Conservation (phyloP, 306 rosid genomes). For the Vachellia collinsii region DNA sequence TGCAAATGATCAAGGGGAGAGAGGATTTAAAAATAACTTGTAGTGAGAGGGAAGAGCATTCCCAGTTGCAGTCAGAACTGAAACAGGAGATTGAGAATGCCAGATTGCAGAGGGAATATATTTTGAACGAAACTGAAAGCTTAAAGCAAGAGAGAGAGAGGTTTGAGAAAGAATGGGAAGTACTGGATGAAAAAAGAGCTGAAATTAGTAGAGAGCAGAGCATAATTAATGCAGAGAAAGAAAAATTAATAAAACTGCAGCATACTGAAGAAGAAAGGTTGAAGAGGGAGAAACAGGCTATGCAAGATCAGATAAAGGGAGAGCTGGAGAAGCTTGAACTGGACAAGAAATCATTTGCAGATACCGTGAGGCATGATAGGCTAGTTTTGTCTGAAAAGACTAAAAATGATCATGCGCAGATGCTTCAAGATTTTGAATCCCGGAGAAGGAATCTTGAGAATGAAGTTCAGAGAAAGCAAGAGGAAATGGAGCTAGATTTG, state of each 20-base stretch:
- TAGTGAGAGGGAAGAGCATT: constrained; percentile 76
- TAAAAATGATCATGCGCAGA: constrained; percentile 54
- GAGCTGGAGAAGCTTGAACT: constrained; percentile 71
- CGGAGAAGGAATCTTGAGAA: constrained; percentile 63
- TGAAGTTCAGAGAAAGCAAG: constrained; percentile 59
- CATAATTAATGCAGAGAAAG: constrained; percentile 65
- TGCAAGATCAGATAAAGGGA: constrained; percentile 57
- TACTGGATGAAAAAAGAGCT: constrained; percentile 71
- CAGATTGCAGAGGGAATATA: constrained; percentile 57
- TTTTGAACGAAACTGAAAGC: constrained; percentile 65
- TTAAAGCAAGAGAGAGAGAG: constrained; percentile 74
- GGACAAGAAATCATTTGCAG: constrained; percentile 73
- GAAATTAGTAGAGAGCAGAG: constrained; percentile 51
- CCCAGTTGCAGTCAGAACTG: constrained; percentile 67
- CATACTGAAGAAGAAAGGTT: constrained; percentile 63
- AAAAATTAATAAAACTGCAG: constrained; percentile 55
- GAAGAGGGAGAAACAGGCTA: constrained; percentile 59
- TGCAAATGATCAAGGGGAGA: constrained; percentile 59
- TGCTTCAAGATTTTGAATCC: constrained; percentile 70
- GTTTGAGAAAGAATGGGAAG: constrained; percentile 91
- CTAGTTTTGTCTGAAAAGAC: constrained; percentile 60
- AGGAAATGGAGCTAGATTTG: constrained; percentile 57
- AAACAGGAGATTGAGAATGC: constrained; percentile 77
- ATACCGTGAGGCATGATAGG: constrained; percentile 60
- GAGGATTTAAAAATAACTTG: constrained; percentile 59